phyloP scores from a whole-genome alignment of 352 stramenopile genomes.

The Globisporangium viniferum region DNA sequence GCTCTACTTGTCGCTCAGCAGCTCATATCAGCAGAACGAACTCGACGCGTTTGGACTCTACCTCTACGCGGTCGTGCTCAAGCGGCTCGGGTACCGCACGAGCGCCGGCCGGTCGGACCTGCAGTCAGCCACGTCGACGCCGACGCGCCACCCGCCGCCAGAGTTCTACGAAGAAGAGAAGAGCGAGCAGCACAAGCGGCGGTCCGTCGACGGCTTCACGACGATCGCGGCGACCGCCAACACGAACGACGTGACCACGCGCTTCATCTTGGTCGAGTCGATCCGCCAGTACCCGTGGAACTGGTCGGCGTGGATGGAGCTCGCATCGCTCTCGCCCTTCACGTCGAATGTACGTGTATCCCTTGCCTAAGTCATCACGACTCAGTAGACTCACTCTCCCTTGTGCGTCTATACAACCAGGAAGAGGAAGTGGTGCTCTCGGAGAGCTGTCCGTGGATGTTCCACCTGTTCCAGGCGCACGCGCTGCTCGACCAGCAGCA shows the following conservation, averaged over 20 bases:
- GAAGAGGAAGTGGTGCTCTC: slow-evolving; percentile 59
- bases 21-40: slow-evolving; percentile 39
- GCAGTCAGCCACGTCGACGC: slow-evolving; percentile 23
- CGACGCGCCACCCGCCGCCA: slow-evolving; percentile 31
- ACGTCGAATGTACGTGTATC: slow-evolving; percentile 30
- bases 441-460: slow-evolving; percentile 69
- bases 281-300: slow-evolving; percentile 86
- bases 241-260: slow-evolving; percentile 53
- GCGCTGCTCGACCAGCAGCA: slow-evolving; percentile 77
- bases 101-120: slow-evolving; percentile 30
- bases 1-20: slow-evolving; percentile 52
- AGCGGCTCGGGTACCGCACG: slow-evolving; percentile 60
- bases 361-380: too few species aligned
- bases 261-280: slow-evolving; percentile 65
- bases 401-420: slow-evolving; percentile 18
- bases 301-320: slow-evolving; percentile 97
- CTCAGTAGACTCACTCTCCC: slow-evolving; percentile 7
- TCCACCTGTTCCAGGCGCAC: slow-evolving; percentile 82
- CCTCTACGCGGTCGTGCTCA: slow-evolving; percentile 74
- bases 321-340: slow-evolving; percentile 72
- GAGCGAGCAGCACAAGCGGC: slow-evolving; percentile 28
- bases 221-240: slow-evolving; percentile 12
- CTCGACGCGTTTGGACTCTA: slow-evolving; percentile 81
- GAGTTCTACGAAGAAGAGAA: slow-evolving; percentile 37
- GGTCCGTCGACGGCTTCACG: slow-evolving; percentile 18